Percentiles rank a stretch among this genome's conserved stretches.
Conservation (phyloP, 2,329 filamentous ascomycete species). For the Plectosphaerella sp. region DNA sequence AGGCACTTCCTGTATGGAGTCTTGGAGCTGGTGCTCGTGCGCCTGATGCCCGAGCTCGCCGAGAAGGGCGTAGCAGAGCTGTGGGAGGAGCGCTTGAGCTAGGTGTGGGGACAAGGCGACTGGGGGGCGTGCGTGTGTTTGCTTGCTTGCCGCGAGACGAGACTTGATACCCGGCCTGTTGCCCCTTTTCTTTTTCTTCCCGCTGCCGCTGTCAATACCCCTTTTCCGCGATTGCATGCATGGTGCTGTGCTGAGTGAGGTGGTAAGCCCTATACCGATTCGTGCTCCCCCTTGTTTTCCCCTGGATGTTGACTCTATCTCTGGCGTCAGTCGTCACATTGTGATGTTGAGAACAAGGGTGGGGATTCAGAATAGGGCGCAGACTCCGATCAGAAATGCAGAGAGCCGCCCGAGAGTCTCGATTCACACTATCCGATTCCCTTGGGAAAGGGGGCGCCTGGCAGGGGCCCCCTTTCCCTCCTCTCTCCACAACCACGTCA, state of each 20-base stretch:
- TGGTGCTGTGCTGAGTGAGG: too few relatives aligned
- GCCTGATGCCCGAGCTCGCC: constrained; percentile 77
- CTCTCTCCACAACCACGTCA: not conserved
- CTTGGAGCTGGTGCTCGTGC: constrained; percentile 76
- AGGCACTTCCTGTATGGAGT: constrained; percentile 83
- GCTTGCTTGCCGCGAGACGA: not conserved
- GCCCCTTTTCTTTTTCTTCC: constrained; percentile 1
- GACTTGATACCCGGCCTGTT: not conserved
- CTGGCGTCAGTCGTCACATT: too few relatives aligned
- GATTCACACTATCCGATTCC: not conserved
- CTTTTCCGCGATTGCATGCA: too few relatives aligned
- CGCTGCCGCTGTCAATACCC: not conserved
- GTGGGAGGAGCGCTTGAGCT: constrained; percentile 64
- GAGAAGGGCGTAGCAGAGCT: constrained; percentile 68
- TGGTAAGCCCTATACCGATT: too few relatives aligned
- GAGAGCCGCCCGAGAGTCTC: not conserved
- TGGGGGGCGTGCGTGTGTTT: not conserved
- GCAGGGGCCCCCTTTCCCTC: not conserved
- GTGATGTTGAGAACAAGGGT: not conserved
- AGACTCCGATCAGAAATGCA: not conserved
- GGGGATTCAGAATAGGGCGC: not conserved
- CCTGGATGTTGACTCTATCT: too few relatives aligned
- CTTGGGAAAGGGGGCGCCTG: not conserved
- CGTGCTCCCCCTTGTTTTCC: too few relatives aligned
- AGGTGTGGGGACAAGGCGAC: not conserved